Evolutionary conservation across 2,329 filamentous ascomycete genomes (phyloP), one percentile per base, ranked within the genome.

Genomic region (Thermothelomyces thermophilus): DNA sequence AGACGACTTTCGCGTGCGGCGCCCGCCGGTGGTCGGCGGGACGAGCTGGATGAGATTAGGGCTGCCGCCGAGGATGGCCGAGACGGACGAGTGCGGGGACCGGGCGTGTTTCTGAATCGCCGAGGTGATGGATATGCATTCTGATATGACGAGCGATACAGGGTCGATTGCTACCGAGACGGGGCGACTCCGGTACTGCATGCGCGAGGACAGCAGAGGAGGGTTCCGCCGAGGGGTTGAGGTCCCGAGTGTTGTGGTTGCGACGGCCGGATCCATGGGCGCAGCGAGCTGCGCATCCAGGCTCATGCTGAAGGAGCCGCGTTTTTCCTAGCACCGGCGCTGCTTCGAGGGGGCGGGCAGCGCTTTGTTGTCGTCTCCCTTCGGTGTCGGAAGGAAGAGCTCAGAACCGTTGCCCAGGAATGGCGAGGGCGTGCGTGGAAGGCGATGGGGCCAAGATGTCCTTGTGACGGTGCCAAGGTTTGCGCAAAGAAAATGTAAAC

Each of bases 121-220:
- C 55, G 91, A 96, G 13, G 93, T 97, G 71, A 98, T 91, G 40
- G 90, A 91, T 65, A 97, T 97, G 69, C 93, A 98, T 83, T 98
- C 93, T 69, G 91, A 95, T 56, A 95, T 95, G 58, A 98, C 90
- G 61, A 98, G 75, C 42, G 90, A 90, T 50, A 95, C 84, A 1
- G 90, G 90, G 63, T 95, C 88, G 58, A 95, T 86, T 37, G 90
- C 88, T 55, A 95, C 88, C 30, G 87, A 81, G 28, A 90, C 76
- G 6, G 78, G 78, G 16, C 77, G 75, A 61, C 74, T 80, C 61
- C 78, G 72, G 60, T 81, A 82, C 58, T 79, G 74, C 71, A 79
- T 79, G 56, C 76, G 55, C 68, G 73, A 63, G 6, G 66, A 56
- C 43, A 61, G 47, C 31, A 55, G 45, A 24, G 54, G 45, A 24